Evolutionary conservation across 768 basidiomycete genomes (phyloP).

Genomic region (Trametes gibbosa): DNA sequence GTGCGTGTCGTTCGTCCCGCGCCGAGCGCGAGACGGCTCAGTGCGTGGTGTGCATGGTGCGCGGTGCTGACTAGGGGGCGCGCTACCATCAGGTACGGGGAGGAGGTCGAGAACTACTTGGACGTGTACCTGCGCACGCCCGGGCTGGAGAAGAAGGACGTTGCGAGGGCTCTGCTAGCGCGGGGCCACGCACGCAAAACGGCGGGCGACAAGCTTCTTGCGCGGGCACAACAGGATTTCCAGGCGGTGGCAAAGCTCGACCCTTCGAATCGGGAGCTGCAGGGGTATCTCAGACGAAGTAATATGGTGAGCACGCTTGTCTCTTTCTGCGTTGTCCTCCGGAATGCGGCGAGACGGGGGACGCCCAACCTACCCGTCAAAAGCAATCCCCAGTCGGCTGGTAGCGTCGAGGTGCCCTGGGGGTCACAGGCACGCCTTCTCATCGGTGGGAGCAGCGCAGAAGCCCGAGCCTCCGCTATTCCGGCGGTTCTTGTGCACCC

Average conservation of each 20-base stretch:
- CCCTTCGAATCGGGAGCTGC: slow-evolving; percentile 54
- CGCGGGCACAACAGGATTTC: slow-evolving; percentile 63
- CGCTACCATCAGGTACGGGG: slow-evolving; percentile 47
- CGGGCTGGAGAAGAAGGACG: slow-evolving; percentile 47
- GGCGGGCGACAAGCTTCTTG: slow-evolving; percentile 52
- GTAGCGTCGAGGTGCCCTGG: neutral
- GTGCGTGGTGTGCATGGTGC: neutral
- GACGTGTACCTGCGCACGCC: slow-evolving; percentile 67
- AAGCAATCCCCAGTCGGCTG: neutral
- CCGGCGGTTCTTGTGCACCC: too few species aligned
- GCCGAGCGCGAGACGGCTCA: too few species aligned
- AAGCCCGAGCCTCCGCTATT: too few species aligned
- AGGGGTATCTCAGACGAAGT: slow-evolving; percentile 44
- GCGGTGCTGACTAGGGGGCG: neutral
- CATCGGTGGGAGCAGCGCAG: too few species aligned
- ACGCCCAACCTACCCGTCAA: too few species aligned
- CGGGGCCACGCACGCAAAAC: slow-evolving; percentile 57
- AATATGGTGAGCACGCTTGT: slow-evolving; percentile 40
- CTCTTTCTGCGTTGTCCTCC: neutral
- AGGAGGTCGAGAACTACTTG: slow-evolving; percentile 61
- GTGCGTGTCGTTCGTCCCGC: slow-evolving; percentile 23
- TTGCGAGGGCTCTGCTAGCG: slow-evolving; percentile 54
- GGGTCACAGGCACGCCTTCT: too few species aligned
- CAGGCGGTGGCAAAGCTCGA: slow-evolving; percentile 58
- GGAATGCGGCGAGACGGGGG: neutral